Base-by-base conservation (phyloP, 306 rosid genomes). In the Neltuma alba region DNA sequence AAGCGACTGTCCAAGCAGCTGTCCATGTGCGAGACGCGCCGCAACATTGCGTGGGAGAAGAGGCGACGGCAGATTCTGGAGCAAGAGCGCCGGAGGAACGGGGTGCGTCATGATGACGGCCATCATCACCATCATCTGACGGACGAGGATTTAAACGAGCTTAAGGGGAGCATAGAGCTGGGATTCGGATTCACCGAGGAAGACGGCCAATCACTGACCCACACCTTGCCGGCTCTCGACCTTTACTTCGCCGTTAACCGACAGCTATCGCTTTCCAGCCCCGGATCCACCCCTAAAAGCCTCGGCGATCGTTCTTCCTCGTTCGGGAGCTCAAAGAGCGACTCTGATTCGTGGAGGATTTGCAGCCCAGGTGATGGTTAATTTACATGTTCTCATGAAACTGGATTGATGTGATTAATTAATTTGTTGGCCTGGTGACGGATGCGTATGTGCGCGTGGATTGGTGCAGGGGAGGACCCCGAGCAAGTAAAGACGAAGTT, bases 171-270 rank as follows among this genome's bases (percentile, higher is more conserved):
- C 20, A 95, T 95, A 27, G 98, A 95, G 72, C 85, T 95, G 6
- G 99, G 99, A 27, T 95, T 95, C 42, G 98, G 98, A 25, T 95
- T 95, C 84, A 93, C 90, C 5, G 99, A 95, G 48, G 99, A 93
- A 76, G 91, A 91, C 12, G 97, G 96, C 2, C 99, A 93, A 28
- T 83, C 48, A 23, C 67, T 95, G 3, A 89, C 97, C 58, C 81
- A 84, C 37, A 95, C 99, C 3, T 85, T 95, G 83, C 99, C 99
- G 0, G 99, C 99, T 50, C 92, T 95, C 0, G 99, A 95, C 75
- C 92, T 95, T 5, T 95, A 95, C 52, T 95, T 95, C 16, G 99
- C 98, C 1, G 97, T 95, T 3, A 91, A 93, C 76, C 86, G 99
- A 2, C 93, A 92, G 72, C 9, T 92, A 0, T 86, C 92, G 0